These are phyloP conservation scores for Ustilago crameri DNA, from an alignment of 1,284 basidiomycete genomes.

Conservation along the genomic window DNA sequence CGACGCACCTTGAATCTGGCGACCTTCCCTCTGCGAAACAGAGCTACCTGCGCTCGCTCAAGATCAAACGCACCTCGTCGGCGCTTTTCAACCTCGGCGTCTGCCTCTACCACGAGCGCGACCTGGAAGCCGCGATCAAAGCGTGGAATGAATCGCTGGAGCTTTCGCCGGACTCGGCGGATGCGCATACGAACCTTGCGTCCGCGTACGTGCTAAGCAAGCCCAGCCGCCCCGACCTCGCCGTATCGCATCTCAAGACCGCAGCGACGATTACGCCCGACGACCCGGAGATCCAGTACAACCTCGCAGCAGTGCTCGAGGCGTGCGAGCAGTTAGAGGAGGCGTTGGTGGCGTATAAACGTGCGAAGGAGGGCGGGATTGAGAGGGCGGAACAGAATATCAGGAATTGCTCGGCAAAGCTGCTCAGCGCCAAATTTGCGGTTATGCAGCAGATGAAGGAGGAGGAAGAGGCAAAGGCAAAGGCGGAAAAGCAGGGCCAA, in stretches of 20 bases:
- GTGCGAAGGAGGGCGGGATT: constrained; percentile 81
- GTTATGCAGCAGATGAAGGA: constrained; percentile 32
- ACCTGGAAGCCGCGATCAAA: constrained; percentile 53
- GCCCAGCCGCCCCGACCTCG: constrained; percentile 86
- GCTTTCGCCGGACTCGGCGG: constrained; percentile 84
- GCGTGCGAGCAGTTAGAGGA: constrained; percentile 84
- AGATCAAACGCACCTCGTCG: constrained; percentile 82
- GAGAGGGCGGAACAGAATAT: constrained; percentile 81
- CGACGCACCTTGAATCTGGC: constrained; percentile 86
- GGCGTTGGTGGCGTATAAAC: constrained; percentile 81
- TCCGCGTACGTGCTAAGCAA: constrained; percentile 91
- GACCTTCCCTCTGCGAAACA: constrained; percentile 83
- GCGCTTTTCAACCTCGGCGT: constrained; percentile 89
- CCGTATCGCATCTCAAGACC: constrained; percentile 79
- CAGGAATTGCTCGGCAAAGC: constrained; percentile 79
- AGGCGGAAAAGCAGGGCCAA: background rate
- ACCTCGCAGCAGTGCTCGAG: constrained; percentile 88
- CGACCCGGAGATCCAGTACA: constrained; percentile 94
- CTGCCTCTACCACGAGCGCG: constrained; percentile 86
- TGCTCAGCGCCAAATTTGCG: constrained; percentile 41
- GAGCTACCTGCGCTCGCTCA: constrained; percentile 81
- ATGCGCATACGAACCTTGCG: constrained; percentile 92
- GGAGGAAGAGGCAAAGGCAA: constrained; percentile 17
- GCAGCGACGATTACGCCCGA: constrained; percentile 86
- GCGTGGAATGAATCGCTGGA: constrained; percentile 66